Percentiles rank a stretch among this genome's conserved stretches.
phyloP scores from a whole-genome alignment of 2,329 filamentous ascomycete species.

The Aspergillus sp. region DNA sequence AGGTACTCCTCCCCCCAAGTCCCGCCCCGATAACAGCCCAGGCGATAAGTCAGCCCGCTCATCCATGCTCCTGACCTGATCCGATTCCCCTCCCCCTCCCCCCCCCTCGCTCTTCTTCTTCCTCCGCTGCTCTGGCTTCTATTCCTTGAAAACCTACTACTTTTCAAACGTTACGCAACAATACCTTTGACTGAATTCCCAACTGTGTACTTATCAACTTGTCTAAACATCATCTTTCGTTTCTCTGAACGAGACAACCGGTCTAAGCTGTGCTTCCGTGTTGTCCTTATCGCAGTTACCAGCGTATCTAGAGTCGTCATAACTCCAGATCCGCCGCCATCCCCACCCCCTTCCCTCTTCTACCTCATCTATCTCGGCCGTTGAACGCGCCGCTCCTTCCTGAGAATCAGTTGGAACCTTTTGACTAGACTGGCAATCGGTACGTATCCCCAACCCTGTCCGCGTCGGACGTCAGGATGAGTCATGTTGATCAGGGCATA shows the following conservation, averaged over 20 bases:
- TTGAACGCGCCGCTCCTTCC: neutral
- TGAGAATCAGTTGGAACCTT: neutral
- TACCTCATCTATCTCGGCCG: neutral
- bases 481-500: conserved; percentile 17
- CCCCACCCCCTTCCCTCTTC: neutral
- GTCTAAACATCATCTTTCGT: neutral
- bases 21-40: conserved; percentile 7
- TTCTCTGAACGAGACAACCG: conserved; percentile 10
- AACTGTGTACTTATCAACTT: neutral
- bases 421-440: neutral
- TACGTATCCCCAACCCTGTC: neutral
- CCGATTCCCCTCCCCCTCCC: conserved; percentile 16
- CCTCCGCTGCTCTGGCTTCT: conserved; percentile 11
- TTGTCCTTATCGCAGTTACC: conserved; percentile 28
- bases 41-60: conserved; percentile 22
- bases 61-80: conserved; percentile 26
- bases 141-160: conserved; percentile 3
- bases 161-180: neutral
- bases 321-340: conserved; percentile 4
- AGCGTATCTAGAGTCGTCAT: conserved; percentile 25
- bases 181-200: conserved; percentile 3
- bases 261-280: conserved; percentile 25
- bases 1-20: neutral
- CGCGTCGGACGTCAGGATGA: conserved; percentile 3
- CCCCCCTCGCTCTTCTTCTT: conserved; percentile 10